These are phyloP conservation scores for Sanguinoderma infundibulare DNA, from an alignment of 1,284 basidiomycete species.

Conservation along the genomic window DNA sequence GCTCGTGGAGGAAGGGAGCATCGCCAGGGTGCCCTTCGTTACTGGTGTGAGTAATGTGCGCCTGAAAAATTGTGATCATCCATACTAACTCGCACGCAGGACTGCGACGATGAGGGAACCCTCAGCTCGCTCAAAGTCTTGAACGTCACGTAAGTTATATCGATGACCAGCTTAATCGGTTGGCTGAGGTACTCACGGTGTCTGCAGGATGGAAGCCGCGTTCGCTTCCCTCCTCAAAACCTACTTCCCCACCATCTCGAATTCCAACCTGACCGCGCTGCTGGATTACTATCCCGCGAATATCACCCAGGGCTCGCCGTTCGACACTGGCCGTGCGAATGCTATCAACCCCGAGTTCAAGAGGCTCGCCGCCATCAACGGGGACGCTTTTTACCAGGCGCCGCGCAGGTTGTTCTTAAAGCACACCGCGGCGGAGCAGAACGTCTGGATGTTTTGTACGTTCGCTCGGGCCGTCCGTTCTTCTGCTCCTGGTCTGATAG, in stretches of 20 bases:
- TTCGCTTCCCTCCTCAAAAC: constrained; percentile 11
- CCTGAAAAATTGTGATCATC: too few species aligned
- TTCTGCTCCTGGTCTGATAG: neutral
- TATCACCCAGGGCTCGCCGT: constrained; percentile 53
- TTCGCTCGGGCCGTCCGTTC: constrained; percentile 49
- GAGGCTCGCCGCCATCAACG: constrained; percentile 49
- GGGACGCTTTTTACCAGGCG: constrained; percentile 37
- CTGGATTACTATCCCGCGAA: constrained; percentile 46
- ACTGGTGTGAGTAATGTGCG: constrained; percentile 19
- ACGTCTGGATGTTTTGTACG: constrained; percentile 25
- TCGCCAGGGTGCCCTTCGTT: constrained; percentile 35
- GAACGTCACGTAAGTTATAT: constrained; percentile 19
- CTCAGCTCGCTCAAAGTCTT: constrained; percentile 25
- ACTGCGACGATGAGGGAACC: constrained; percentile 39
- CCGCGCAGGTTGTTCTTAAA: neutral
- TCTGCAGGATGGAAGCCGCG: constrained; percentile 9
- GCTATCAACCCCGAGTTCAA: constrained; percentile 51
- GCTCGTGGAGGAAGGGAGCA: constrained; percentile 26
- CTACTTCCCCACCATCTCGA: constrained; percentile 39
- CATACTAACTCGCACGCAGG: constrained; percentile 20
- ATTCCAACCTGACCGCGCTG: constrained; percentile 35
- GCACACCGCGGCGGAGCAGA: constrained; percentile 19
- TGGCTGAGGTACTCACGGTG: neutral
- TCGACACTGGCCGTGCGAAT: constrained; percentile 46
- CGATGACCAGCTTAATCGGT: neutral